Conservation (phyloP, 306 rosid genomes). For the Morella rubra region DNA sequence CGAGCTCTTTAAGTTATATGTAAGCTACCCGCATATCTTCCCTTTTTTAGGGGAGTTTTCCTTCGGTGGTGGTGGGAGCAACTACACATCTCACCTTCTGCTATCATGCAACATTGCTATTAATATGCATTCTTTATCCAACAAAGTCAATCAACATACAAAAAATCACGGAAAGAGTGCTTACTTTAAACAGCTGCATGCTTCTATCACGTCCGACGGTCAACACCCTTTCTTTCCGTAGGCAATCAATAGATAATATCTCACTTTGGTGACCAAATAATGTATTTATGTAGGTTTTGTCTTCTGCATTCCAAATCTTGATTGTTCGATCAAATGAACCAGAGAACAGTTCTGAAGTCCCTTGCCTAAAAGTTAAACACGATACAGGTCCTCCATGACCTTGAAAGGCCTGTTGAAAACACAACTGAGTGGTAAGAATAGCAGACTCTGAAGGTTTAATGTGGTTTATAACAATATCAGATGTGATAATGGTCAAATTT, state of each 20-base stretch:
- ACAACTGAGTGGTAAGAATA: conserved; percentile 18
- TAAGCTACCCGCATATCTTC: neutral
- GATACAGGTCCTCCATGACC: conserved; percentile 93
- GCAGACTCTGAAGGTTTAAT: neutral
- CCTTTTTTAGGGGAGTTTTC: neutral
- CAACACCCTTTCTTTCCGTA: conserved; percentile 83
- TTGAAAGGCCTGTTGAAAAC: conserved; percentile 74
- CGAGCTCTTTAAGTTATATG: too few species aligned
- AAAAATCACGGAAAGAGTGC: conserved; percentile 1
- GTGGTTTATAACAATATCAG: neutral
- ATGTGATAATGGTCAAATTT: neutral
- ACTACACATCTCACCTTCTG: neutral
- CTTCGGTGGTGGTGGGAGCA: neutral
- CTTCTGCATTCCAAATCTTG: conserved; percentile 97
- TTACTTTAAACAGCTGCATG: conserved; percentile 90
- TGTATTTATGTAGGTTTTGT: conserved; percentile 80
- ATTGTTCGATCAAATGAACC: conserved; percentile 92
- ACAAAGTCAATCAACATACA: neutral
- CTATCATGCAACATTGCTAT: neutral
- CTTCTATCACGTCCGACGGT: conserved; percentile 88
- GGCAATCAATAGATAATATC: conserved; percentile 68
- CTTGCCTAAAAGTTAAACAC: conserved; percentile 86
- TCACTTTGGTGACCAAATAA: conserved; percentile 96
- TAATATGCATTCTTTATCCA: neutral
- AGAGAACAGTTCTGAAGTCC: conserved; percentile 86